These are phyloP conservation scores for Polychaeton citri DNA, from an alignment of 2,329 filamentous ascomycete genomes.

Conservation along the genomic window DNA sequence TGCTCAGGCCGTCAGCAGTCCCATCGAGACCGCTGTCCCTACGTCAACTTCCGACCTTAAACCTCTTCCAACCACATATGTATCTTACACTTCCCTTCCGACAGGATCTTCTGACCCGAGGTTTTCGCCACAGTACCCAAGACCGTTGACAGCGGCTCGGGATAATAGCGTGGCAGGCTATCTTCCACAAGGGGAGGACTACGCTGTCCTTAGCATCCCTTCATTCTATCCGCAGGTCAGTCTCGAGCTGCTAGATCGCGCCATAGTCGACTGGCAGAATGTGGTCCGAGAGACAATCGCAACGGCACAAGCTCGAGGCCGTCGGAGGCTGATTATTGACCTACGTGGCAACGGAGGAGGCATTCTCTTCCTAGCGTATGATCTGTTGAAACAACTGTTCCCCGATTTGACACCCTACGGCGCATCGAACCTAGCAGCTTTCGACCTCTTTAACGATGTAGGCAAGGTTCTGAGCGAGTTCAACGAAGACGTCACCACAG, in stretches of 20 bases:
- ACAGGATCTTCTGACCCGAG: conserved; percentile 1
- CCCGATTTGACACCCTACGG: conserved; percentile 32
- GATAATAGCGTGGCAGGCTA: conserved; percentile 28
- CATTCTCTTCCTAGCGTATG: conserved; percentile 25
- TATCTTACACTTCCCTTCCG: conserved; percentile 4
- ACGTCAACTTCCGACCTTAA: too few species aligned
- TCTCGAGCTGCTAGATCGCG: too few species aligned
- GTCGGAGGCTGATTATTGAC: conserved; percentile 53
- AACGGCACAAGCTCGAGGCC: conserved; percentile 31
- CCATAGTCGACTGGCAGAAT: conserved; percentile 25
- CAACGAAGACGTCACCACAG: neutral
- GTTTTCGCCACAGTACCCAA: conserved; percentile 1
- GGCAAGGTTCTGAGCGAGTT: conserved; percentile 16
- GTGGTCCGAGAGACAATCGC: conserved; percentile 33
- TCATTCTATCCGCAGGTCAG: conserved; percentile 27
- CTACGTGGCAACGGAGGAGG: conserved; percentile 49
- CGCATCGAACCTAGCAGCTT: conserved; percentile 34
- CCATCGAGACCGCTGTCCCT: neutral
- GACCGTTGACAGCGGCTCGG: conserved; percentile 1
- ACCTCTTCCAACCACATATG: conserved; percentile 3
- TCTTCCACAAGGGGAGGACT: conserved; percentile 31
- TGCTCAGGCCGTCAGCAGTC: neutral
- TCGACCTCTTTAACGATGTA: conserved; percentile 24
- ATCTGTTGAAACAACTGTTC: conserved; percentile 42
- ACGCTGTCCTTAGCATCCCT: conserved; percentile 33